phyloP scores from a whole-genome alignment of 208 protist species.

The Trypanosoma brucei region DNA sequence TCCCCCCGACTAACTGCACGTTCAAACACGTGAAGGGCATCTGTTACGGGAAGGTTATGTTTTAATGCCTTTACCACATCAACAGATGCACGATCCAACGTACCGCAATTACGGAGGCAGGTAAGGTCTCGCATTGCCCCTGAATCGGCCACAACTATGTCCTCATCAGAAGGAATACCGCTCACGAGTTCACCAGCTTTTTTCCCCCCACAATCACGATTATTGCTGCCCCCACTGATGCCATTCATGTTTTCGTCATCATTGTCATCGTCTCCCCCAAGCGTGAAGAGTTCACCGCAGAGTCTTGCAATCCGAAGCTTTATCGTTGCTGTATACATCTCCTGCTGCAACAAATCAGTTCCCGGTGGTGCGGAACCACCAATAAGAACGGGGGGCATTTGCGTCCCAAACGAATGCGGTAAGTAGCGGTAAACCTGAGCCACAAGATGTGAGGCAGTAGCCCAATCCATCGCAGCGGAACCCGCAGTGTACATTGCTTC shows the following conservation, averaged over 20 bases:
- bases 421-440: slow-evolving; percentile 84
- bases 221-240: neutral
- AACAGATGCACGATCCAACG: slow-evolving; percentile 1
- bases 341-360: slow-evolving; percentile 16
- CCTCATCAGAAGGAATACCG: neutral
- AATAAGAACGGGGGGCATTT: slow-evolving; percentile 82
- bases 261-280: slow-evolving; percentile 2
- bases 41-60: neutral
- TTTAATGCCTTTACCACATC: neutral
- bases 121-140: slow-evolving; percentile 7
- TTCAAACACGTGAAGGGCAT: slow-evolving; percentile 11
- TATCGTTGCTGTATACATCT: slow-evolving; percentile 32
- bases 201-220: neutral
- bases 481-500: slow-evolving; percentile 33
- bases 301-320: slow-evolving; percentile 45
- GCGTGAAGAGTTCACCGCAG: slow-evolving; percentile 28
- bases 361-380: slow-evolving; percentile 16
- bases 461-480: slow-evolving; percentile 28
- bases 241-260: neutral
- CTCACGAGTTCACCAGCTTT: neutral
- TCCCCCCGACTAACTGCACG: slow-evolving; percentile 10
- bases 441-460: slow-evolving; percentile 56
- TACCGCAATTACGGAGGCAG: slow-evolving; percentile 13
- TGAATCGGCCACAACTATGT: slow-evolving; percentile 13
- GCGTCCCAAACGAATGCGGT: slow-evolving; percentile 62